A percentile compares a stretch with the other conserved stretches of the same genome.
Evolutionary conservation across 768 basidiomycete genomes (phyloP).

Genomic region (Amyloporia xantha): DNA sequence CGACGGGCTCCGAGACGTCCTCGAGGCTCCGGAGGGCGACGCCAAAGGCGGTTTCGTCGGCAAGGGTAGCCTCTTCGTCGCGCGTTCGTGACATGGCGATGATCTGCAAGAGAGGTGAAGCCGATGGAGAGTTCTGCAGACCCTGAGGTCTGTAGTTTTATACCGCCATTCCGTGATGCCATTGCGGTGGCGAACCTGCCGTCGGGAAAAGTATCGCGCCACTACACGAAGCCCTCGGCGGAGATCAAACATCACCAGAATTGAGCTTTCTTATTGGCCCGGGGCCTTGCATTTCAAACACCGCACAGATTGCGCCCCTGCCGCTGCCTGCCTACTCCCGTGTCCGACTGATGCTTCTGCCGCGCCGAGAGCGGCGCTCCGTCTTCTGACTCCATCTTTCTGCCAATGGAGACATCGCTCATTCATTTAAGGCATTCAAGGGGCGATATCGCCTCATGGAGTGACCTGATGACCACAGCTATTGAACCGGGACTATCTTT

Average conservation of each 20-base stretch:
- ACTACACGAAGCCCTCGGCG: neutral
- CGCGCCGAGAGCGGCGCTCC: neutral
- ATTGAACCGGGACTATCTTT: too few relatives aligned
- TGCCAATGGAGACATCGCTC: neutral
- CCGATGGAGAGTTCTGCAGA: neutral
- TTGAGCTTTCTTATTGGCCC: neutral
- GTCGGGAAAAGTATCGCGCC: neutral
- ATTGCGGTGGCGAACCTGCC: neutral
- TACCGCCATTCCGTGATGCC: too few relatives aligned
- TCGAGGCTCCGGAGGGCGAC: conserved; percentile 12
- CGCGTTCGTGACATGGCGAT: conserved; percentile 3
- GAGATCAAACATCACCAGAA: neutral
- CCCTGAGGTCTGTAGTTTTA: neutral
- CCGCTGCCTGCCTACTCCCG: too few relatives aligned
- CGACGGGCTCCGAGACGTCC: conserved; percentile 27
- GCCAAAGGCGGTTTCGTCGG: conserved; percentile 4
- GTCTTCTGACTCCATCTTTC: too few relatives aligned
- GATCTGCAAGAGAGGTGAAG: neutral
- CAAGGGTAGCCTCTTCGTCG: conserved; percentile 11
- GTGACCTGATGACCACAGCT: too few relatives aligned
- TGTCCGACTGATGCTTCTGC: neutral
- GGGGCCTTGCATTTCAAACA: neutral
- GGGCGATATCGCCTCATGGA: too few relatives aligned
- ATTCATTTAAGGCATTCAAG: too few relatives aligned
- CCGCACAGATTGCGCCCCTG: neutral